Percentiles rank a stretch among this genome's conserved stretches.
These are phyloP conservation scores for Trypanosoma caninum DNA, from an alignment of 208 protist genomes.

Conservation along the genomic window DNA sequence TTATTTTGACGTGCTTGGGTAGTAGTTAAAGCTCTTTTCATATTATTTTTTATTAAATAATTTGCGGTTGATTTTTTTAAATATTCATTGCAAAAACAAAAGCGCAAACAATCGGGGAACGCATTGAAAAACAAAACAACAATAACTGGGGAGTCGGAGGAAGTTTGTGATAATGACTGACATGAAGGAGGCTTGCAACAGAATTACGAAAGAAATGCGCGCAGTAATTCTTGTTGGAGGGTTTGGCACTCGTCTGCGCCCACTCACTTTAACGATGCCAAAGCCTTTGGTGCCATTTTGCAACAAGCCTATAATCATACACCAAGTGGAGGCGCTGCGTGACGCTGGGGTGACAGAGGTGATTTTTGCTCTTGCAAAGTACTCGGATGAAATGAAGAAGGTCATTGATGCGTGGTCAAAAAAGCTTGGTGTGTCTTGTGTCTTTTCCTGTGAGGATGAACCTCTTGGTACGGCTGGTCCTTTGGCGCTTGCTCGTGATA, in stretches of 20 bases:
- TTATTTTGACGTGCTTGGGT: neutral
- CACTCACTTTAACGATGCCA: constrained; percentile 95
- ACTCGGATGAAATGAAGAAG: constrained; percentile 93
- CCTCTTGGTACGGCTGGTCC: constrained; percentile 98
- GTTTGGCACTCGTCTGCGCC: constrained; percentile 93
- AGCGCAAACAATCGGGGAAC: no score
- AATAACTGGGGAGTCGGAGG: no score
- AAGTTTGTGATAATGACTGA: no score
- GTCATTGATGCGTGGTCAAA: constrained; percentile 86
- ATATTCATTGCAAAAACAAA: no score
- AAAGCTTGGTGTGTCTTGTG: constrained; percentile 93
- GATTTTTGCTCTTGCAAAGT: constrained; percentile 96
- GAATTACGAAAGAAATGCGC: constrained; percentile 87
- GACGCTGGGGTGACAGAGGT: constrained; percentile 93
- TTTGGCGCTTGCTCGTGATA: constrained; percentile 91
- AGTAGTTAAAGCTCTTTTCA: no score
- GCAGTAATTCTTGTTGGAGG: constrained; percentile 98
- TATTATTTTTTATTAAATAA: no score
- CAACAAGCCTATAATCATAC: constrained; percentile 98
- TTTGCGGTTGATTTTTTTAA: no score
- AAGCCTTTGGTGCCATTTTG: constrained; percentile 98
- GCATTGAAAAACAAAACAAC: no score
- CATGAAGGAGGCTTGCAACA: no score
- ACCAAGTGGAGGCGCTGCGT: constrained; percentile 96
- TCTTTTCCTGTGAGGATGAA: constrained; percentile 94